Evolutionary conservation across 1,139 yeast genomes (phyloP).

Genomic region (Zygosaccharomyces sapae): DNA sequence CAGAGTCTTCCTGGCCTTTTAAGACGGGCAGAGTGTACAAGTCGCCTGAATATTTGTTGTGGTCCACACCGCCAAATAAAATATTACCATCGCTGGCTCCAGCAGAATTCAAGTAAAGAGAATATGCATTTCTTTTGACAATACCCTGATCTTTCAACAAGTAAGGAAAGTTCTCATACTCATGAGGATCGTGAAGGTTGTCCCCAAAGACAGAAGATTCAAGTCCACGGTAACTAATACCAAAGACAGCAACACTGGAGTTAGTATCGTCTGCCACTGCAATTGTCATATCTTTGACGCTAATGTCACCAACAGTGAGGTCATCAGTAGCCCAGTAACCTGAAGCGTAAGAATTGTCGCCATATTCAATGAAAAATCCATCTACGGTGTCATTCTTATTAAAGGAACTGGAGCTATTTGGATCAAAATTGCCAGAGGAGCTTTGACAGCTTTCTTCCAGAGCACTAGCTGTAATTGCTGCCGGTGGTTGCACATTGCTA

Average conservation of each 20-base stretch:
- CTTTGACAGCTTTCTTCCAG: not conserved
- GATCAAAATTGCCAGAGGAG: not conserved
- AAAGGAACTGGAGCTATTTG: not conserved
- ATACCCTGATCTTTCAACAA: conserved; percentile 50
- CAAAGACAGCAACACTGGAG: conserved; percentile 38
- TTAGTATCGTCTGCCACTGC: conserved; percentile 53
- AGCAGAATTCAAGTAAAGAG: conserved; percentile 44
- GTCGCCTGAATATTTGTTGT: conserved; percentile 44
- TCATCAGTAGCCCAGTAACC: conserved; percentile 9
- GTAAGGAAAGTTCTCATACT: conserved; percentile 54
- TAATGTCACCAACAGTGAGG: conserved; percentile 39
- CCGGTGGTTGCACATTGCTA: not conserved
- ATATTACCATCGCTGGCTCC: conserved; percentile 42
- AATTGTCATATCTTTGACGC: conserved; percentile 45
- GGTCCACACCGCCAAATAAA: conserved; percentile 56
- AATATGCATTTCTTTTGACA: conserved; percentile 50
- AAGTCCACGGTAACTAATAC: not conserved
- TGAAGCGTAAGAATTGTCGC: not conserved
- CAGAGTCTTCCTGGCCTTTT: conserved; percentile 27
- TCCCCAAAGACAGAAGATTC: conserved; percentile 25
- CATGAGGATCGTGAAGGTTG: conserved; percentile 19
- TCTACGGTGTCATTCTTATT: not conserved
- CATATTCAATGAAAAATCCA: not conserved
- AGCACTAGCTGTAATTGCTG: not conserved
- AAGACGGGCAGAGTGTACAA: conserved; percentile 45